phyloP scores from a whole-genome alignment of 2,329 filamentous ascomycete genomes.

The Emergomyces africanus region DNA sequence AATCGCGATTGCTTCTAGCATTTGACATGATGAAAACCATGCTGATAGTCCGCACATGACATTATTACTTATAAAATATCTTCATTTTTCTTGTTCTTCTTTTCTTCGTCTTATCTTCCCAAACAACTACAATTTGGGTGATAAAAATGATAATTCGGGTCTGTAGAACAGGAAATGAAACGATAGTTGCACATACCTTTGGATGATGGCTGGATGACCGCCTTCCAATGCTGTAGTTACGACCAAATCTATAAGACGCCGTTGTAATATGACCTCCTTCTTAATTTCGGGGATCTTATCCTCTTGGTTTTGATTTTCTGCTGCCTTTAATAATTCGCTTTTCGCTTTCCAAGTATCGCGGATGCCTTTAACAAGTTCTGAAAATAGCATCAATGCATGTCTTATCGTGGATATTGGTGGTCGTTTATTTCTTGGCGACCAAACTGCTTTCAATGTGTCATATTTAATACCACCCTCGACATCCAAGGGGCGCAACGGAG shows the following conservation, averaged over 20 bases:
- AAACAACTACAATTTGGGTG: conserved; percentile 22
- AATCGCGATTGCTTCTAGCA: conserved; percentile 19
- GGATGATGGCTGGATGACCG: conserved; percentile 35
- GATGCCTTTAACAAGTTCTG: conserved; percentile 47
- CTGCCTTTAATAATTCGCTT: conserved; percentile 42
- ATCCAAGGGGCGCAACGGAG: conserved; percentile 39
- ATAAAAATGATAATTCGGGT: conserved; percentile 10
- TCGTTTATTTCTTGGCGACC: conserved; percentile 42
- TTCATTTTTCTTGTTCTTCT: conserved; percentile 16
- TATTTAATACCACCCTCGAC: conserved; percentile 43
- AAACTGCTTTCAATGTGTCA: conserved; percentile 49
- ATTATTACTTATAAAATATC: conserved; percentile 24
- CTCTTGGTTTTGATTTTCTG: conserved; percentile 44
- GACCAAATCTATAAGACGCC: conserved; percentile 43
- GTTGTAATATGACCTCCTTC: conserved; percentile 44
- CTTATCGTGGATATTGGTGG: conserved; percentile 41
- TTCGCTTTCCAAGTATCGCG: conserved; percentile 50
- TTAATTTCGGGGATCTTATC: conserved; percentile 43
- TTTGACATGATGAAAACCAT: conserved; percentile 12
- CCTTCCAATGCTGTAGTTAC: conserved; percentile 30
- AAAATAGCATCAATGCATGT: conserved; percentile 42
- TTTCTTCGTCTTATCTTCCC: conserved; percentile 9
- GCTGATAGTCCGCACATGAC: conserved; percentile 16
- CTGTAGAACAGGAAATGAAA: conserved; percentile 8
- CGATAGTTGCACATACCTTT: conserved; percentile 33